Conservation (phyloP, 345 rosid species). For the Pistacia integerrima region DNA sequence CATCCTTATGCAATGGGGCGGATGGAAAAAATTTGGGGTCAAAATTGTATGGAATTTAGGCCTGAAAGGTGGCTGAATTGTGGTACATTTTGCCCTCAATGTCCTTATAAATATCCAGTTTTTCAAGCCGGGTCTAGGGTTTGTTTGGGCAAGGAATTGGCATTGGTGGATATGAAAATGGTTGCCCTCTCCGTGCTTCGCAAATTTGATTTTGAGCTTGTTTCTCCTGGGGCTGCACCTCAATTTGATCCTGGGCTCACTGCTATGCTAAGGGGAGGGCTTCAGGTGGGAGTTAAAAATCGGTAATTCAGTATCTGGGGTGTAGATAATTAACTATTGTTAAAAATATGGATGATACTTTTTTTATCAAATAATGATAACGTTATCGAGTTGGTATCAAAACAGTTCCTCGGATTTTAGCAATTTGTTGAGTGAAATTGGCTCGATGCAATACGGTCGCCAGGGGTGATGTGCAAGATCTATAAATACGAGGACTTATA, state of each 20-base stretch:
- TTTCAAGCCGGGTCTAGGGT: constrained; percentile 48
- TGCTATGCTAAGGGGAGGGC: constrained; percentile 29
- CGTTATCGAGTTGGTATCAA: no score
- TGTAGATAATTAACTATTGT: no score
- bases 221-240: constrained; percentile 28
- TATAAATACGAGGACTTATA: no score
- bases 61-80: constrained; percentile 60
- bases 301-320: no score
- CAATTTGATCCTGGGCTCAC: constrained; percentile 24
- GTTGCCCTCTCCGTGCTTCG: constrained; percentile 31
- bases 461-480: no score
- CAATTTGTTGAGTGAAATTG: neutral
- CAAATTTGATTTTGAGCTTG: constrained; percentile 35
- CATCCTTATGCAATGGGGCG: constrained; percentile 74
- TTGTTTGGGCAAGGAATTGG: constrained; percentile 47
- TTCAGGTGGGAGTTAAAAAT: constrained; percentile 11
- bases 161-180: constrained; percentile 46
- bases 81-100: constrained; percentile 28
- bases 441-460: no score
- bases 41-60: constrained; percentile 45
- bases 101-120: constrained; percentile 41
- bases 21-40: constrained; percentile 60
- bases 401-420: no score
- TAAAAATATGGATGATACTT: no score
- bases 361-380: no score